Percentiles rank a stretch among this genome's conserved stretches.
Conservation (phyloP, 2,329 filamentous ascomycete species). For the Endothia cerciana region DNA sequence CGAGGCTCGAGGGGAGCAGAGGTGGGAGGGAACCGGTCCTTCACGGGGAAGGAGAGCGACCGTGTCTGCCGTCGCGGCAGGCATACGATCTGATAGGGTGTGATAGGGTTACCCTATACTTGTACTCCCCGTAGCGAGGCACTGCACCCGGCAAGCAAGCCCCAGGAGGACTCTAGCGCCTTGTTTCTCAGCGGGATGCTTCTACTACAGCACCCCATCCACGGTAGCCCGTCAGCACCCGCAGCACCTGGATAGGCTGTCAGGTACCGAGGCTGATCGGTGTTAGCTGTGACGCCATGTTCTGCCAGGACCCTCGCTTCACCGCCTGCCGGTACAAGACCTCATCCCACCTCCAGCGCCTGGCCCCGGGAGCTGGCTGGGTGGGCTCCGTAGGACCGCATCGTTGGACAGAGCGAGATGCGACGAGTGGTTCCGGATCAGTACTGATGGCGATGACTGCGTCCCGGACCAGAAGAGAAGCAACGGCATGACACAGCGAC, state of each 20-base stretch:
- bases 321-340: slow-evolving; percentile 5
- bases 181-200: not conserved
- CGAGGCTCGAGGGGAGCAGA: not conserved
- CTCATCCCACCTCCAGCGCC: slow-evolving; percentile 1
- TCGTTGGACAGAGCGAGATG: not conserved
- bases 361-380: not conserved
- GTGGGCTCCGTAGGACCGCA: not conserved
- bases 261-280: slow-evolving; percentile 4
- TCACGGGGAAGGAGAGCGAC: not conserved
- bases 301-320: not conserved
- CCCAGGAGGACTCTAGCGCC: not conserved
- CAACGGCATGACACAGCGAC: not conserved
- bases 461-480: not conserved
- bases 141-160: not conserved
- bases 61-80: not conserved
- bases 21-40: not conserved
- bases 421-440: not conserved
- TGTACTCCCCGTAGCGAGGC: not conserved
- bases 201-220: not conserved
- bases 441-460: not conserved
- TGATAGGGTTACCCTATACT: slow-evolving; percentile 3
- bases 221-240: too few relatives aligned
- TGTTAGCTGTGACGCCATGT: slow-evolving; percentile 9
- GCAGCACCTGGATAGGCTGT: not conserved
- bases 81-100: not conserved